phyloP scores from a whole-genome alignment of 148 eudicot species.

The Salicornia ramosissima region DNA sequence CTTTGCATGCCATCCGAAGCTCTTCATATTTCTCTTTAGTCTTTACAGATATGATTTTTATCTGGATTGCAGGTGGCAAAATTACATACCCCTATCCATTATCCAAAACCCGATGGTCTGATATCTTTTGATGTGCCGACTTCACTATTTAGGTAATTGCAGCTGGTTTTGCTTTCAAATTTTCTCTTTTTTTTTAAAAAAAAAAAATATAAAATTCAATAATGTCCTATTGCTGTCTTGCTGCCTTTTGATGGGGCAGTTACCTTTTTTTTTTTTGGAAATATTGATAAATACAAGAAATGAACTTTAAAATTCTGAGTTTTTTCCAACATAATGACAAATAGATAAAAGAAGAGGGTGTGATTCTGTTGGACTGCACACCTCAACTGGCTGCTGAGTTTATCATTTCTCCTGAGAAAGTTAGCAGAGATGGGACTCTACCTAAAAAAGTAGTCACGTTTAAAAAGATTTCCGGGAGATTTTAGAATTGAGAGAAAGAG shows the following conservation, averaged over 20 bases:
- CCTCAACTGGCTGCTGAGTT: too few species aligned
- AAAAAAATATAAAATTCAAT: too few species aligned
- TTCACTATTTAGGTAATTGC: slow-evolving; percentile 73
- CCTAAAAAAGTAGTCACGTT: too few species aligned
- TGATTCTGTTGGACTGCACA: too few species aligned
- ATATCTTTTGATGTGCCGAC: slow-evolving; percentile 86
- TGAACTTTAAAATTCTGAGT: too few species aligned
- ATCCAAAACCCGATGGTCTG: slow-evolving; percentile 86
- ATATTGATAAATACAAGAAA: too few species aligned
- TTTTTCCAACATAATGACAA: too few species aligned
- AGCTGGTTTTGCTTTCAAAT: neutral
- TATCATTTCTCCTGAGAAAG: too few species aligned
- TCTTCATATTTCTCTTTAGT: neutral
- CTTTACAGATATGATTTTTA: neutral
- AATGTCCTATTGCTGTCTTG: neutral
- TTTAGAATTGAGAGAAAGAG: too few species aligned
- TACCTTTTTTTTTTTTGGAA: neutral
- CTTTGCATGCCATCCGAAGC: neutral
- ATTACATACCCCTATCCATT: slow-evolving; percentile 64
- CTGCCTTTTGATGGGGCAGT: neutral
- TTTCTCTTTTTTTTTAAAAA: slow-evolving; percentile 4
- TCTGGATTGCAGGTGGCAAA: slow-evolving; percentile 52
- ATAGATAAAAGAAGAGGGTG: too few species aligned
- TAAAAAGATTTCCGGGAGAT: too few species aligned
- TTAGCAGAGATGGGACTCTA: too few species aligned